Evolutionary conservation across 208 protist species (phyloP), one percentile per base, ranked within the genome.

Genomic region (Trichomonas gallinae): DNA sequence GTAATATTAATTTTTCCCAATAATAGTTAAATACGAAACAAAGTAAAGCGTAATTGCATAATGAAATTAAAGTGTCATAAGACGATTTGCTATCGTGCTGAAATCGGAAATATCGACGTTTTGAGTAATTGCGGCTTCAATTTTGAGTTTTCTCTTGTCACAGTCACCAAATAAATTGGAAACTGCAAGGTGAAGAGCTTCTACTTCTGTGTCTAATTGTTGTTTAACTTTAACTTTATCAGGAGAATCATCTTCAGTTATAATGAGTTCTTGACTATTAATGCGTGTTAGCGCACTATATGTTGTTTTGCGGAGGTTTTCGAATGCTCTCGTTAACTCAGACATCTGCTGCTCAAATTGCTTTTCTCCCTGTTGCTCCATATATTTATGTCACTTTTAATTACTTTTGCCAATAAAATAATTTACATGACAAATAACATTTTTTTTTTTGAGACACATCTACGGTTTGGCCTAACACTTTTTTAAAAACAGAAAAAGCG

Each of bases 141-240:
- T 93, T 51, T 51, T 34, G 45, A 49, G 87, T 93, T 93, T 93
- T 51, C 31, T 0, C 26, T 44, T 23, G 31, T 93, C 87, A 40
- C 87, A 93, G n/a, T 93, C 87, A 26, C 87, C 87, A 51, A 93
- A 93, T 36, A 48, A 93, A 38, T 34, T 44, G n/a, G 87, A 93
- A 51, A 93, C n/a, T 8, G 17, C 26, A 34, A 93, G 34, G 44
- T 93, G 87, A 31, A 93, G 44, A 38, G 6, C 3, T 58, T 93
- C 87, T 6, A 93, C n/a, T 6, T 93, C 40, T 44, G 42, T 51
- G 15, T 93, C 87, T 13, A 93, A 42, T 38, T 48, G 40, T 51
- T 44, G 83, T 15, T 72, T 72, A 6, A 21, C 21, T n/a, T 72
- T 72, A n/a, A 72, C 11, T 72, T 72, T 72, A 2, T 72, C 58